Conservation (phyloP, 768 basidiomycete genomes). For the Daedaleopsis sinensis region DNA sequence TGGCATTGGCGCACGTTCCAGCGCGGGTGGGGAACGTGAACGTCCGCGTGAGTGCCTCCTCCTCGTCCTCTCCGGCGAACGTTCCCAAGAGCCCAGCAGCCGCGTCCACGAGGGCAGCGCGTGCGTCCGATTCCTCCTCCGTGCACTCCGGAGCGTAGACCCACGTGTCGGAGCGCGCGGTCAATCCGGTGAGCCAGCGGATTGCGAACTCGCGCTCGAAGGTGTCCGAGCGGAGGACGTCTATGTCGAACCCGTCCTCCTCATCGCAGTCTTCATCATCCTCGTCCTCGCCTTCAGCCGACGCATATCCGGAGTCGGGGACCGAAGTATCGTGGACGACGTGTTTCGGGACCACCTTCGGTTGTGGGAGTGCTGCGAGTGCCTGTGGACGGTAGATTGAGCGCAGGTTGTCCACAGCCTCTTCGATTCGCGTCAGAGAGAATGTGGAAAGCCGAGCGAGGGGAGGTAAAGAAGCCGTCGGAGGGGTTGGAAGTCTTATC, state of each 20-base stretch:
- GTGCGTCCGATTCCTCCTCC: slow-evolving; percentile 43
- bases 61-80: slow-evolving; percentile 49
- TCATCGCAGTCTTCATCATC: slow-evolving; percentile 32
- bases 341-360: slow-evolving; percentile 27
- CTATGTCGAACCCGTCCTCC: slow-evolving; percentile 36
- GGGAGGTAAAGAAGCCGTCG: slow-evolving; percentile 59
- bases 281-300: slow-evolving; percentile 64
- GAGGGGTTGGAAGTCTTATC: slow-evolving; percentile 33
- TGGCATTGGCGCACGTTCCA: neutral
- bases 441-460: slow-evolving; percentile 46
- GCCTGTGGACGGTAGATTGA: slow-evolving; percentile 53
- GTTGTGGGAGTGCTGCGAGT: slow-evolving; percentile 25
- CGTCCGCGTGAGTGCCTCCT: slow-evolving; percentile 48
- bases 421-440: slow-evolving; percentile 40
- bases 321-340: slow-evolving; percentile 45
- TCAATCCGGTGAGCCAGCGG: slow-evolving; percentile 74
- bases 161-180: slow-evolving; percentile 64
- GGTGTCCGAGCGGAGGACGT: slow-evolving; percentile 59
- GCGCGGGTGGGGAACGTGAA: slow-evolving; percentile 47
- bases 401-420: slow-evolving; percentile 47
- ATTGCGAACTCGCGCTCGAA: slow-evolving; percentile 72
- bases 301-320: slow-evolving; percentile 81
- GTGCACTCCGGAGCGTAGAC: slow-evolving; percentile 23
- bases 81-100: slow-evolving; percentile 59
- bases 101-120: slow-evolving; percentile 52